Base-by-base conservation (phyloP, 305 asterid species). In the Solanum hybrid region DNA sequence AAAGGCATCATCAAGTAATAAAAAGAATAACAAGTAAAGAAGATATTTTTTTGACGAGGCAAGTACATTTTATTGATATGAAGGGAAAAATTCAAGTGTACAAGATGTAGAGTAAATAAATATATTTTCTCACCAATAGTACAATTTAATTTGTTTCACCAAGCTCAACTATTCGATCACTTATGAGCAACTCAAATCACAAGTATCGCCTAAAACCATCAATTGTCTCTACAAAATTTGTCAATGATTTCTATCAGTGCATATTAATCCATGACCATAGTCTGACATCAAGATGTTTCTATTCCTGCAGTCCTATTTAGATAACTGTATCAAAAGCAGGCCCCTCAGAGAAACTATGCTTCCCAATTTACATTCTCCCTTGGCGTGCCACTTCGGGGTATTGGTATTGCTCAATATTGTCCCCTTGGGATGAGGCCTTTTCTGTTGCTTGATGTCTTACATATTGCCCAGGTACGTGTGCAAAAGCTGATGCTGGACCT, bases 181-280 rank as follows among this genome's bases (percentile, higher is more conserved):
- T 84, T 84, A 1, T 51, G 88, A 85, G 88, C 76, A 85, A 85
- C 42, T 20, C 88, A 31, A 20, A 85, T 57, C 46, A 10, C 46
- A 29, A 29, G 79, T 31, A 74, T 28, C 36, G 6, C 77, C 88
- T 11, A 57, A 51, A 33, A 61, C 88, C 88, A 85, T 61, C 77
- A 33, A 85, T 57, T 33, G 87, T 85, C 77, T 57, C 76, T 6
- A 85, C 34, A 61, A 85, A 85, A 85, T 33, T 85, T 61, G 77
- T 64, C 88, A 85, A 85, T 57, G 77, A 85, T 85, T 85, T 85
- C 77, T 85, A 85, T 61, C 3, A 3, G 31, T 85, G 88, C 88
- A 85, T 57, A 20, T 2, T 83, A 51, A 84, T 64, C 77, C 88
- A 57, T 61, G 88, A 85, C 22, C 51, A 4, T 57, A 85, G 13